Base-by-base conservation (phyloP, 805 yeast species). In the Lachancea lanzarotensis region DNA sequence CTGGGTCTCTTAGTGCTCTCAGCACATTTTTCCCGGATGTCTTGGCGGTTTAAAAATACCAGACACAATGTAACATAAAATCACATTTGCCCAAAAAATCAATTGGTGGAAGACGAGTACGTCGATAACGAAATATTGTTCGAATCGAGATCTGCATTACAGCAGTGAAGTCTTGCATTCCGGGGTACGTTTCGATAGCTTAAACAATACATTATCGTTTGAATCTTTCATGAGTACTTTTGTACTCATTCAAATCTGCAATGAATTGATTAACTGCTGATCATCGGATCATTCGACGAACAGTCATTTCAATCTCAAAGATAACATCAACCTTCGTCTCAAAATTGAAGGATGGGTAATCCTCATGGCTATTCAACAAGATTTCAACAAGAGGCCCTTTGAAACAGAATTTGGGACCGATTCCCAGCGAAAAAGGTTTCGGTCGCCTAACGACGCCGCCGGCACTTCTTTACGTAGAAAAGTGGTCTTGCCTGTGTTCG, bases 401-500 rank as follows among this genome's bases (percentile, higher is more conserved):
- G 32, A 33, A 15, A 4, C 29, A 27, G 19, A 16, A 2, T 16
- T 35, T 10, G 35, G 35, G 10, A 16, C 18, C 18, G 12, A n/a
- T 10, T 31, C 13, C 19, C 42, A 38, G 19, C 42, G 35, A 11
- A 38, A 38, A 27, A 38, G 35, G 12, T 38, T 38, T 26, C 35
- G 35, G 15, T 18, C 35, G 15, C 35, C 32, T 15, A n/a, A 31
- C 12, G 42, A 10, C 13, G 35, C 13, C 11, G 12, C 27, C 7
- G 16, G 3, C 18, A 18, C 35, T 12, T 22, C 25, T 8, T 26
- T 25, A 4, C 22, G 16, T 6, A 43, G 40, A 18, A 42, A 40
- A 39, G 45, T 32, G 13, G 48, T 52, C 2, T 26, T 59, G 22
- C 66, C 66, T 3, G 44, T 50, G 16, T 71, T 69, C 51, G 62